Percentiles rank a stretch among this genome's conserved stretches.
phyloP scores from a whole-genome alignment of 2,329 filamentous ascomycete genomes.

The Trichocomaceae sp. region DNA sequence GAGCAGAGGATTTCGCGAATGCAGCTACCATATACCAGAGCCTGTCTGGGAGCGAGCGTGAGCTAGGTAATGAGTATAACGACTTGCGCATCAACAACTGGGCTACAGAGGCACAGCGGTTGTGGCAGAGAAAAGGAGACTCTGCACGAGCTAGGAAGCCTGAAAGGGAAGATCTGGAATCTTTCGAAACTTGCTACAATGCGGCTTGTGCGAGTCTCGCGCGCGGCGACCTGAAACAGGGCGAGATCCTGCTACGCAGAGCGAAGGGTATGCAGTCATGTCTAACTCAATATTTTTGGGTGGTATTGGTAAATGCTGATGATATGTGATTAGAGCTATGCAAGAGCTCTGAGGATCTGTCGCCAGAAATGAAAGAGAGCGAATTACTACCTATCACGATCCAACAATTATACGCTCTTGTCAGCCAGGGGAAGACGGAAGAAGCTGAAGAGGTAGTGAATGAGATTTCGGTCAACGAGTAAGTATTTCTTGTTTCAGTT shows the following conservation, averaged over 20 bases:
- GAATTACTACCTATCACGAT: slow-evolving; percentile 56
- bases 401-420: slow-evolving; percentile 56
- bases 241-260: slow-evolving; percentile 52
- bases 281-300: background rate
- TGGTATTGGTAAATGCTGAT: slow-evolving; percentile 6
- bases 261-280: slow-evolving; percentile 43
- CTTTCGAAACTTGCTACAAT: slow-evolving; percentile 61
- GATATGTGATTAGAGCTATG: slow-evolving; percentile 45
- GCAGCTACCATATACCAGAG: slow-evolving; percentile 50
- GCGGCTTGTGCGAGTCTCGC: slow-evolving; percentile 58
- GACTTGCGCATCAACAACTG: slow-evolving; percentile 57
- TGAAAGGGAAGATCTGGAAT: slow-evolving; percentile 53
- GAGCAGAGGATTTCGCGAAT: slow-evolving; percentile 53
- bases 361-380: slow-evolving; percentile 52
- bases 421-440: slow-evolving; percentile 48
- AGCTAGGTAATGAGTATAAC: slow-evolving; percentile 47
- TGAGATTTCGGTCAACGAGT: slow-evolving; percentile 49
- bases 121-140: slow-evolving; percentile 52
- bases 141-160: slow-evolving; percentile 48
- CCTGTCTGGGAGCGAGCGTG: slow-evolving; percentile 37
- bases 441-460: slow-evolving; percentile 50
- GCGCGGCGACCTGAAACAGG: slow-evolving; percentile 52
- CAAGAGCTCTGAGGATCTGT: slow-evolving; percentile 52
- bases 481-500: slow-evolving; percentile 20
- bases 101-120: slow-evolving; percentile 55